Percentiles rank a stretch among this genome's conserved stretches.
Conservation (phyloP, 306 rosid species). For the Dicorynia guianensis region DNA sequence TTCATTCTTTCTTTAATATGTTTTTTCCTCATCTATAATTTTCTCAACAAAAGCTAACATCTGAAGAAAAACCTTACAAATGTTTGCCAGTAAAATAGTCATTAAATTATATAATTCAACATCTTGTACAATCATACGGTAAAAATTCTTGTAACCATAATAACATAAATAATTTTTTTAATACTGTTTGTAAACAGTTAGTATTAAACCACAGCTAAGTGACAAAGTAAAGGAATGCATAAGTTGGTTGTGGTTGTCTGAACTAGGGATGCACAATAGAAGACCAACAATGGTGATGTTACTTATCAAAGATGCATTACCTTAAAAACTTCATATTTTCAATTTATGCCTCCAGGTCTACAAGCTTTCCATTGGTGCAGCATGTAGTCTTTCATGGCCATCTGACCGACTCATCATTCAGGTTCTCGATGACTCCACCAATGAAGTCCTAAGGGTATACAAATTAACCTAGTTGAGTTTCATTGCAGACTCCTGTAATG, state of each 20-base stretch:
- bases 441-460: constrained; percentile 57
- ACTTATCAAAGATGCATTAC: constrained; percentile 30
- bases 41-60: constrained; percentile 32
- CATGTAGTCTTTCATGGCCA: constrained; percentile 65
- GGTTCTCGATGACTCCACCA: constrained; percentile 70
- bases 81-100: constrained; percentile 29
- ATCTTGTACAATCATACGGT: neutral
- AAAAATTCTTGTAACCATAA: constrained; percentile 5
- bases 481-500: constrained; percentile 18
- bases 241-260: constrained; percentile 22
- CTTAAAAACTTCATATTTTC: constrained; percentile 11
- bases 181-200: no score
- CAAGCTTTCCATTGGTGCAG: constrained; percentile 70
- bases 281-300: constrained; percentile 14
- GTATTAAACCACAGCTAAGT: constrained; percentile 37
- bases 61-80: constrained; percentile 16
- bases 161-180: no score
- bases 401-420: constrained; percentile 58
- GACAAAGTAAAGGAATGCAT: constrained; percentile 31
- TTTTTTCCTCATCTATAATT: constrained; percentile 1
- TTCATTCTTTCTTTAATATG: neutral
- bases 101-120: constrained; percentile 23
- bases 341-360: constrained; percentile 55
- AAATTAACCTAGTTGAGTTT: constrained; percentile 22
- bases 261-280: constrained; percentile 24